These are phyloP conservation scores for Microdochium trichocladiopsis DNA, from an alignment of 2,329 filamentous ascomycete species.

Conservation along the genomic window DNA sequence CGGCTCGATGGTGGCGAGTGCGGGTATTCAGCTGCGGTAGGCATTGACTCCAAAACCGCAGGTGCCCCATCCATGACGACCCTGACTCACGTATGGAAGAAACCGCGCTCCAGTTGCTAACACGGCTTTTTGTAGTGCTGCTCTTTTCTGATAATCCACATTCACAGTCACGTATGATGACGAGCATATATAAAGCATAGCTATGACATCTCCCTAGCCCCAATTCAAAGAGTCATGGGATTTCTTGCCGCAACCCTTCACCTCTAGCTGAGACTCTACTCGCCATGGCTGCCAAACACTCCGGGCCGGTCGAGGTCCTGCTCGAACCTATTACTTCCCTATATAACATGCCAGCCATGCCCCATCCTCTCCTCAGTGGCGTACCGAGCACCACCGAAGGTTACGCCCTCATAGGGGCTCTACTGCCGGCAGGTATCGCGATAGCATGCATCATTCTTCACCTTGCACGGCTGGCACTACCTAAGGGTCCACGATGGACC, in stretches of 20 bases:
- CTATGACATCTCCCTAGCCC: neutral
- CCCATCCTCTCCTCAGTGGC: neutral
- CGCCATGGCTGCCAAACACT: neutral
- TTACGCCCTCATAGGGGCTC: constrained; percentile 6
- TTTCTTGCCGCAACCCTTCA: neutral
- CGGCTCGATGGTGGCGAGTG: no score
- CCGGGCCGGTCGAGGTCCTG: neutral
- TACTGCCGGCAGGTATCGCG: constrained; percentile 21
- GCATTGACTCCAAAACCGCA: no score
- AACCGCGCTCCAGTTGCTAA: no score
- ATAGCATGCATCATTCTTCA: constrained; percentile 21
- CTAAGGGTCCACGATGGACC: constrained; percentile 29
- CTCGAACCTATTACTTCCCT: neutral
- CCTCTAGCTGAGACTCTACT: neutral
- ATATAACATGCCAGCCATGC: neutral
- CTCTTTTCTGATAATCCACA: no score
- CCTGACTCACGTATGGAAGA: no score
- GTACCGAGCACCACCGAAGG: constrained; percentile 8
- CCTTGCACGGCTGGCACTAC: constrained; percentile 13
- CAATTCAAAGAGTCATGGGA: neutral
- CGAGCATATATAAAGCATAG: neutral
- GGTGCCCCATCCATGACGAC: no score
- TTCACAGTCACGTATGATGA: no score
- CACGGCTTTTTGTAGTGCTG: no score
- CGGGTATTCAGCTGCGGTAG: no score